Percentiles rank a stretch among this genome's conserved stretches.
These are phyloP conservation scores for Casuarina equisetifolia DNA, from an alignment of 306 rosid genomes.

Conservation along the genomic window DNA sequence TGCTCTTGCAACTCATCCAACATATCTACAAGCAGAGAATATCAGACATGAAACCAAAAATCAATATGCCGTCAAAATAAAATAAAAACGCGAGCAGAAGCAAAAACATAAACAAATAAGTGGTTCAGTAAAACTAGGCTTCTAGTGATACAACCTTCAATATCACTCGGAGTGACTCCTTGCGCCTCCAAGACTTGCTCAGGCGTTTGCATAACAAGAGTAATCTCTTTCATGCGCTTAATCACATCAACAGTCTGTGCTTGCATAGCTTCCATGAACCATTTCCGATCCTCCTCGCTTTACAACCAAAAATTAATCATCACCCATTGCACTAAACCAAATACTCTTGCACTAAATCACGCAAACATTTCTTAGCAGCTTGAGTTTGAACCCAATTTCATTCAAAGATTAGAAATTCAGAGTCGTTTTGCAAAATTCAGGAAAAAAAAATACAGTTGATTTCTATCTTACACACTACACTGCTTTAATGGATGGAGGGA, in stretches of 20 bases:
- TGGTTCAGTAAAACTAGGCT: neutral
- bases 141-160: conserved; percentile 58
- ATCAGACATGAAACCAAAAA: neutral
- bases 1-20: conserved; percentile 96
- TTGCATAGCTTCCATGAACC: conserved; percentile 97
- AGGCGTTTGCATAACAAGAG: conserved; percentile 87
- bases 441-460: neutral
- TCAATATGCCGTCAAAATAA: conserved; percentile 4
- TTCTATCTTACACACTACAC: neutral
- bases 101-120: neutral
- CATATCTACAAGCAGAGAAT: conserved; percentile 49
- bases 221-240: conserved; percentile 93
- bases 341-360: neutral
- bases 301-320: conserved; percentile 9
- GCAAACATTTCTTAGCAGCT: neutral
- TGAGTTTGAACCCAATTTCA: neutral
- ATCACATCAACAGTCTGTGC: conserved; percentile 71
- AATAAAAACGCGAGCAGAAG: neutral
- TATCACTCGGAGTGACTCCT: conserved; percentile 66
- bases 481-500: neutral
- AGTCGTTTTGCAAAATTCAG: neutral
- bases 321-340: neutral
- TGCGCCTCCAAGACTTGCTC: conserved; percentile 80
- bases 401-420: neutral
- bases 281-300: conserved; percentile 85